phyloP scores from a whole-genome alignment of 78 protist genomes.

The Bodo saltans region DNA sequence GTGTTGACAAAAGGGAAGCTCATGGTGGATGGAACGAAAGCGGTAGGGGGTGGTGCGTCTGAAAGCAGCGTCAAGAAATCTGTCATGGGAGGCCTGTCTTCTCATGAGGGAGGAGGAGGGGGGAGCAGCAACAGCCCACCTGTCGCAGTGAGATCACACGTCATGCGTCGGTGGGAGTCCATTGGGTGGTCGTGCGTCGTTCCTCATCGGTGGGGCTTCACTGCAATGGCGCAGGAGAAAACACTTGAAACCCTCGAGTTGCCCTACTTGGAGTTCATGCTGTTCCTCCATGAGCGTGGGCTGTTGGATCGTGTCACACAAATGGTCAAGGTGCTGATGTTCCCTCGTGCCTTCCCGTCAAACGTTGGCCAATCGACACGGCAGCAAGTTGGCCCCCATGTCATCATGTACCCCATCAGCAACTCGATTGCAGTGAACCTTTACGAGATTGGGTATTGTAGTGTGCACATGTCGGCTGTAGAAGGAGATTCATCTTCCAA shows the following conservation, averaged over 20 bases:
- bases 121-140: too few relatives aligned
- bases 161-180: background rate
- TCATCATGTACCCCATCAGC: background rate
- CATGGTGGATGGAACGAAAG: background rate
- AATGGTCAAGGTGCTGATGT: background rate
- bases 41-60: too few relatives aligned
- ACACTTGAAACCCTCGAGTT: background rate
- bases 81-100: too few relatives aligned
- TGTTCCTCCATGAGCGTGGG: background rate
- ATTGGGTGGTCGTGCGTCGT: background rate
- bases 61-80: too few relatives aligned
- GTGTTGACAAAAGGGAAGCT: background rate
- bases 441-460: background rate
- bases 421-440: background rate
- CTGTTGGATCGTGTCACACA: background rate
- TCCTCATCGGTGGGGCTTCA: background rate
- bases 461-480: background rate
- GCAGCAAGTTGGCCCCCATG: background rate
- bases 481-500: too few relatives aligned
- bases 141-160: background rate
- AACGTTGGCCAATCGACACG: background rate
- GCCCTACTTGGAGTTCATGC: background rate
- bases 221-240: background rate
- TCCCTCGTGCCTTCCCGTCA: background rate
- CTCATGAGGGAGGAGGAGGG: too few relatives aligned